Conservation (phyloP, 257 asterid genomes). For the Solanum appendiculatum region DNA sequence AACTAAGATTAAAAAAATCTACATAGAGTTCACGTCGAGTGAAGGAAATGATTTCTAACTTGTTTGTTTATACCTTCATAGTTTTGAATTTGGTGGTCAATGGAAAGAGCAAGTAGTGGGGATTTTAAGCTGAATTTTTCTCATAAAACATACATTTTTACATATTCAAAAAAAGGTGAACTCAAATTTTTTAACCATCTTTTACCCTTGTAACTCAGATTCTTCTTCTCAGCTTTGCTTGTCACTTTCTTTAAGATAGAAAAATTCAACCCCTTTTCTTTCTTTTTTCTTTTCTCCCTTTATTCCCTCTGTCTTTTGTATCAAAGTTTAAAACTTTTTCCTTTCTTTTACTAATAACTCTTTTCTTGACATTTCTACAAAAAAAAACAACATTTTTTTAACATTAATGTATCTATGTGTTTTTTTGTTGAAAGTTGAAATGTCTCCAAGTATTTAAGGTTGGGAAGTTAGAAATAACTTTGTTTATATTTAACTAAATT, state of each 20-base stretch:
- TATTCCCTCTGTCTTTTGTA: neutral
- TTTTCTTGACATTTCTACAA: neutral
- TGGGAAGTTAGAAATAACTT: conserved; percentile 18
- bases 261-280: neutral
- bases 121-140: no score
- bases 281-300: neutral
- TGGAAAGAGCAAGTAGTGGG: no score
- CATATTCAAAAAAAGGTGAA: conserved; percentile 12
- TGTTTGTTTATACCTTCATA: no score
- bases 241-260: conserved; percentile 49
- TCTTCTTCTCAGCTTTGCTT: conserved; percentile 10
- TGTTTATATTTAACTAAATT: conserved; percentile 21
- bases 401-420: neutral
- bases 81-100: no score
- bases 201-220: neutral
- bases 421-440: conserved; percentile 10
- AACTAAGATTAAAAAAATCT: no score
- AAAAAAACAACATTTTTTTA: neutral
- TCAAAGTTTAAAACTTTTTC: neutral
- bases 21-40: no score
- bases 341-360: conserved; percentile 1
- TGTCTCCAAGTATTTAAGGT: neutral
- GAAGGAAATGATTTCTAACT: no score
- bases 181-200: conserved; percentile 3
- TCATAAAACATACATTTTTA: no score